A percentile compares a stretch with the other conserved stretches of the same genome.
phyloP scores from a whole-genome alignment of 176 grass and related monocot genomes.

The Triticum timopheevii region DNA sequence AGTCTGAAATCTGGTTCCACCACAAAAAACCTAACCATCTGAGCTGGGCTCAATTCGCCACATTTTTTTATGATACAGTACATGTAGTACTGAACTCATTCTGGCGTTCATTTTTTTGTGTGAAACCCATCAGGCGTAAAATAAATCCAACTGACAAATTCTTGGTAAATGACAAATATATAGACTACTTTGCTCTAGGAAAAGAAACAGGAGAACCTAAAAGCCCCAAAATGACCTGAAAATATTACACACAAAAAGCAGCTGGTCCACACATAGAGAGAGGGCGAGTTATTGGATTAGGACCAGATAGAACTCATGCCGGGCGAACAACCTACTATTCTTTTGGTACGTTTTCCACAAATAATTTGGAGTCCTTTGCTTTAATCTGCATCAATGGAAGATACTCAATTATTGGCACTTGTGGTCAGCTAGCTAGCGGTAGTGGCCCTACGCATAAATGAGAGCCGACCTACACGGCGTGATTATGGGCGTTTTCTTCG shows the following conservation, averaged over 20 bases:
- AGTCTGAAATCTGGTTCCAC: no score
- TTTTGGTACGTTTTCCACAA: not conserved
- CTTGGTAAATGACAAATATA: not conserved
- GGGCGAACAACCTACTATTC: not conserved
- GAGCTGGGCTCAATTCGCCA: no score
- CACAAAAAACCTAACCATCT: no score
- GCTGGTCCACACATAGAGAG: not conserved
- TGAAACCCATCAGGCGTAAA: not conserved
- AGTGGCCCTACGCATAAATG: not conserved
- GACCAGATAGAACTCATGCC: not conserved
- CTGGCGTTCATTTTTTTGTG: no score
- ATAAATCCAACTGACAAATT: not conserved
- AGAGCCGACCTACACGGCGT: not conserved
- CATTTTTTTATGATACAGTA: no score
- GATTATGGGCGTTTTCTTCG: not conserved
- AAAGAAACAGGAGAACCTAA: not conserved
- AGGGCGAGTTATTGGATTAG: not conserved
- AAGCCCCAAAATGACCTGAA: not conserved
- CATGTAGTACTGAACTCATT: no score
- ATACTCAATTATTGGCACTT: not conserved
- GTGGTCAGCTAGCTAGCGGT: not conserved
- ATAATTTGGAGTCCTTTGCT: not conserved
- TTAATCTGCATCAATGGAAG: not conserved
- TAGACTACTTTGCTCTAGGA: not conserved
- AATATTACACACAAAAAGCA: not conserved